Conservation (phyloP, 148 eudicot genomes). For the Diospyros kaki region DNA sequence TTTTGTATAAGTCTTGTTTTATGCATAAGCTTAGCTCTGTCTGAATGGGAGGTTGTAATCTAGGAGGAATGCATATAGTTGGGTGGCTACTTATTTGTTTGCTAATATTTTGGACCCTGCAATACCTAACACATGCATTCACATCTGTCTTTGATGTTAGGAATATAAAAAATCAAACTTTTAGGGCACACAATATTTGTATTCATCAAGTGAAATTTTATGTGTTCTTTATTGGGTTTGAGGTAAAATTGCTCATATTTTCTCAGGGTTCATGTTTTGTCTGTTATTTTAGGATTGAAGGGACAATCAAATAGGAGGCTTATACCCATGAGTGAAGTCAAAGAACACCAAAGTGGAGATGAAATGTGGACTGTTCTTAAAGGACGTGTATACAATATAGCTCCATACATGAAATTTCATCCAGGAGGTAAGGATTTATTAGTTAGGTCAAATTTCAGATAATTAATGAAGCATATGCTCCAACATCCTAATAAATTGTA, state of each 20-base stretch:
- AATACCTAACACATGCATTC: neutral
- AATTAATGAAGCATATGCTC: neutral
- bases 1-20: neutral
- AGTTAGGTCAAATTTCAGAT: neutral
- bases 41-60: neutral
- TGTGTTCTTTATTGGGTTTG: neutral
- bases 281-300: slow-evolving; percentile 49
- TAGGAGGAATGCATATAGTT: neutral
- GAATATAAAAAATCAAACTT: neutral
- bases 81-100: neutral
- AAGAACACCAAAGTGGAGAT: slow-evolving; percentile 72
- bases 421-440: slow-evolving; percentile 76
- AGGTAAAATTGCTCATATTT: neutral
- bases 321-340: slow-evolving; percentile 75
- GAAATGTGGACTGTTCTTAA: slow-evolving; percentile 96
- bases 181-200: neutral
- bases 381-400: slow-evolving; percentile 89
- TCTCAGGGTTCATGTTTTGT: slow-evolving; percentile 3
- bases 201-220: neutral
- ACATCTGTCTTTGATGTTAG: neutral
- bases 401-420: slow-evolving; percentile 95
- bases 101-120: neutral
- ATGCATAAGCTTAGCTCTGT: slow-evolving; percentile 2
- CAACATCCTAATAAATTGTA: neutral
- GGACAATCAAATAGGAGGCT: slow-evolving; percentile 87